Base-by-base conservation (phyloP, 441 rosid species). In the Francoa sonchifolia region DNA sequence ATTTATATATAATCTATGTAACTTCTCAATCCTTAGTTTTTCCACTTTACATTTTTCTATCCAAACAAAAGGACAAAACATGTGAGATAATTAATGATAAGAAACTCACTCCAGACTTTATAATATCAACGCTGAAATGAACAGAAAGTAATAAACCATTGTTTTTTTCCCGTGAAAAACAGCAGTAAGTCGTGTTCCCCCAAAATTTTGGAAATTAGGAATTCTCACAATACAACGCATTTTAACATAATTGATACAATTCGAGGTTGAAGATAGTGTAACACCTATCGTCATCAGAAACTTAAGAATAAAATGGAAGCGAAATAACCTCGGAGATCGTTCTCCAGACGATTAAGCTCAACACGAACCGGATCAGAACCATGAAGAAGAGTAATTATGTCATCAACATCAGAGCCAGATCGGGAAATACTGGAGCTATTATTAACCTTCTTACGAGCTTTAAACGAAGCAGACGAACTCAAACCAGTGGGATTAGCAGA, bases 301-400 rank as follows among this genome's bases (percentile, higher is more conserved):
- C 12, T 0, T 5, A 9, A 38, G 30, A 13, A 12, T 3, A 11
- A 10, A 39, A 1, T 2, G 12, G 8, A 26, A 41, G 15, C 3
- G n/a, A 26, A 45, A 18, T 9, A 12, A 52, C 78, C 78, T 63
- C 79, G 56, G 41, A 65, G 48, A 39, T 60, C 74, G 41, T 72
- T 72, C 23, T 62, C 74, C 46, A 72, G 74, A 13, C 79, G 79
- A 47, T 59, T 48, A 50, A 72, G 79, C 61, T 72, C 79, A 26
- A 72, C 61, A 35, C 68, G 64, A 26, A 72, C 61, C 19, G 79
- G 79, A 62, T 72, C 79, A 50, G 79, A 72, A 42, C 79, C 79
- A 54, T 68, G 79, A 35, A 68, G 50, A 16, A 68, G 55, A 19
- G 72, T 57, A 31, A 65, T 39, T 56, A 62, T 18, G 39, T 72